phyloP scores from a whole-genome alignment of 2,329 filamentous ascomycete species.

The Trichoderma breve region DNA sequence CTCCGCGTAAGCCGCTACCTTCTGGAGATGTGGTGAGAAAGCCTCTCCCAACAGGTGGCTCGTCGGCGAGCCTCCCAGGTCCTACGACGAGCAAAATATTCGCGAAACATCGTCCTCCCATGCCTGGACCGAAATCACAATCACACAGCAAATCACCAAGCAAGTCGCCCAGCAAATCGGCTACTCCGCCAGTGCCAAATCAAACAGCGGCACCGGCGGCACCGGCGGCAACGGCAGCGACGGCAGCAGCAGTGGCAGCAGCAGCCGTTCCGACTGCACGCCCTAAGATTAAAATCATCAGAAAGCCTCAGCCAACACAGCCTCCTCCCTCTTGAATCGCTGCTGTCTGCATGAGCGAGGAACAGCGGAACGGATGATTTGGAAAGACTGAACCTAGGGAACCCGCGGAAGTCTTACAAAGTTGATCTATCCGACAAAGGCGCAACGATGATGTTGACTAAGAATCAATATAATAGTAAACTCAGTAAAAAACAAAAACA shows the following conservation, averaged over 20 bases:
- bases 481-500: neutral
- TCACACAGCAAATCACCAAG: slow-evolving; percentile 22
- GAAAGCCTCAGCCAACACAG: slow-evolving; percentile 32
- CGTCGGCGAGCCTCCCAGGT: slow-evolving; percentile 26
- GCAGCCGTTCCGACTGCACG: slow-evolving; percentile 26
- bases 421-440: neutral
- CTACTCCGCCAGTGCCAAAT: slow-evolving; percentile 25
- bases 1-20: slow-evolving; percentile 34
- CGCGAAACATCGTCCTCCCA: slow-evolving; percentile 26
- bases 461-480: neutral
- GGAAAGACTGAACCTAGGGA: no score
- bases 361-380: neutral
- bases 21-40: slow-evolving; percentile 28
- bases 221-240: slow-evolving; percentile 24
- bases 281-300: slow-evolving; percentile 40
- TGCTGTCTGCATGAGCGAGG: neutral
- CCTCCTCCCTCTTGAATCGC: neutral
- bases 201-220: slow-evolving; percentile 26
- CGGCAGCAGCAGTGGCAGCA: slow-evolving; percentile 25
- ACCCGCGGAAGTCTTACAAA: neutral
- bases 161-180: slow-evolving; percentile 23
- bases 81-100: slow-evolving; percentile 30
- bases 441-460: neutral
- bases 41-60: slow-evolving; percentile 34
- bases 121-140: slow-evolving; percentile 21